These are phyloP conservation scores for Trichaptum fuscoviolaceum DNA, from an alignment of 768 basidiomycete genomes.

Conservation along the genomic window DNA sequence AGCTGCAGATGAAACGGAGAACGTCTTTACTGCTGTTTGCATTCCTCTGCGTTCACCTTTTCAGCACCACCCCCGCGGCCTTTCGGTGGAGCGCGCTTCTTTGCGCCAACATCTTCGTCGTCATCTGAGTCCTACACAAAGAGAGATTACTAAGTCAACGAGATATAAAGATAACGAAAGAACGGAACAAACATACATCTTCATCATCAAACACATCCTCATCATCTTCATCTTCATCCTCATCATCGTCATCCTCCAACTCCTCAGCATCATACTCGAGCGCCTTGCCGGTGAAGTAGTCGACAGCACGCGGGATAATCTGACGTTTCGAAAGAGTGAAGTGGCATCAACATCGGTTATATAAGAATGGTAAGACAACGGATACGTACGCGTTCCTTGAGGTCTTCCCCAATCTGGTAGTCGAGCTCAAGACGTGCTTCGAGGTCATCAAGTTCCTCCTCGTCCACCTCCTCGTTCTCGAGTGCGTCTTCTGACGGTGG, in stretches of 20 bases:
- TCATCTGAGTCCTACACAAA: slow-evolving; percentile 57
- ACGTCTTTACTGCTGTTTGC: slow-evolving; percentile 81
- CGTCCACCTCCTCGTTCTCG: slow-evolving; percentile 69
- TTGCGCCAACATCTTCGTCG: slow-evolving; percentile 58
- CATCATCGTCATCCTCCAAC: slow-evolving; percentile 34
- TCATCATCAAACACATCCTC: slow-evolving; percentile 51
- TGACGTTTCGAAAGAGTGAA: slow-evolving; percentile 23
- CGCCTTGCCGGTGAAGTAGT: slow-evolving; percentile 97
- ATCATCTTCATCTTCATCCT: slow-evolving; percentile 53
- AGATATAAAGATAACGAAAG: slow-evolving; percentile 11
- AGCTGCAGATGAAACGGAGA: slow-evolving; percentile 5
- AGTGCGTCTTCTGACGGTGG: slow-evolving; percentile 64
- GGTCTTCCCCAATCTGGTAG: slow-evolving; percentile 96
- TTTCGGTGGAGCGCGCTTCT: slow-evolving; percentile 55
- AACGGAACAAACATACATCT: slow-evolving; percentile 35
- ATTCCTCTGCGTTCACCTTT: slow-evolving; percentile 63
- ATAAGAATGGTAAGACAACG: slow-evolving; percentile 3
- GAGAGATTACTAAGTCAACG: slow-evolving; percentile 15
- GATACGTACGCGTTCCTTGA: slow-evolving; percentile 81
- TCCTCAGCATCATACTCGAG: slow-evolving; percentile 66
- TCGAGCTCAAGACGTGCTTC: slow-evolving; percentile 94
- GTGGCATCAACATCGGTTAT: background rate
- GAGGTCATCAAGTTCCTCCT: slow-evolving; percentile 82
- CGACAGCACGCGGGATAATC: slow-evolving; percentile 93
- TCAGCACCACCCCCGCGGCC: slow-evolving; percentile 38